A percentile compares a stretch with the other conserved stretches of the same genome.
phyloP scores from a whole-genome alignment of 192 early-diverging fungal species.

The Entomortierella parvispora region DNA sequence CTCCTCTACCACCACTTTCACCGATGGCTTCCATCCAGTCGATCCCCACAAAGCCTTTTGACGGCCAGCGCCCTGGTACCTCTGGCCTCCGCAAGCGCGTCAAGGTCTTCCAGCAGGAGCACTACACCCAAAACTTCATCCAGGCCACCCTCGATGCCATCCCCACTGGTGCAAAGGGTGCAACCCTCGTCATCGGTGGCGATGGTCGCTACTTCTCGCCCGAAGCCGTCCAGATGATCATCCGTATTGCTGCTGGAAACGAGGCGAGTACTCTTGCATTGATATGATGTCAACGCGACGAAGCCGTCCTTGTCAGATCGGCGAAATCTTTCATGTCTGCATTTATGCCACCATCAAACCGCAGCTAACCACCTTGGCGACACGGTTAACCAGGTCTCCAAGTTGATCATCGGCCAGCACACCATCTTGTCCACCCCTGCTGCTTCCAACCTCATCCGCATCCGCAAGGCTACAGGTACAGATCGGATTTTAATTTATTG shows the following conservation, averaged over 20 bases:
- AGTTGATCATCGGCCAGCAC: constrained; percentile 91
- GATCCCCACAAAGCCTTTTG: constrained; percentile 77
- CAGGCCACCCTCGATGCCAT: constrained; percentile 90
- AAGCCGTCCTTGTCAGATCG: background rate
- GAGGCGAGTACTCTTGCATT: constrained; percentile 55
- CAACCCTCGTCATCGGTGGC: constrained; percentile 93
- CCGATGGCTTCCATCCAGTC: constrained; percentile 50
- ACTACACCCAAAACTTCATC: constrained; percentile 98
- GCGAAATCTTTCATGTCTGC: background rate
- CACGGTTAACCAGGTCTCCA: constrained; percentile 80
- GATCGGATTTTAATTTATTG: background rate
- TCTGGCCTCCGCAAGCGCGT: constrained; percentile 96
- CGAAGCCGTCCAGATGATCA: constrained; percentile 90
- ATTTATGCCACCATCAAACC: background rate
- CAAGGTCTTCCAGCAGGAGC: constrained; percentile 91
- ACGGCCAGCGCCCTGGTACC: constrained; percentile 98
- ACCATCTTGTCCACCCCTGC: constrained; percentile 96
- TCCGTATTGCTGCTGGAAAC: constrained; percentile 86
- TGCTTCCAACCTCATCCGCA: constrained; percentile 93
- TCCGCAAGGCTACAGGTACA: constrained; percentile 83
- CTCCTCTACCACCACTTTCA: constrained; percentile 1
- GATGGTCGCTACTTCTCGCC: constrained; percentile 93
- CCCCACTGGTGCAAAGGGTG: constrained; percentile 77
- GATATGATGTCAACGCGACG: constrained; percentile 15
- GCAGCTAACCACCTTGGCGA: too few relatives aligned